Evolutionary conservation across 176 grass and related monocot species (phyloP), one percentile per base, ranked within the genome.

Genomic region (Oryza meyeriana): DNA sequence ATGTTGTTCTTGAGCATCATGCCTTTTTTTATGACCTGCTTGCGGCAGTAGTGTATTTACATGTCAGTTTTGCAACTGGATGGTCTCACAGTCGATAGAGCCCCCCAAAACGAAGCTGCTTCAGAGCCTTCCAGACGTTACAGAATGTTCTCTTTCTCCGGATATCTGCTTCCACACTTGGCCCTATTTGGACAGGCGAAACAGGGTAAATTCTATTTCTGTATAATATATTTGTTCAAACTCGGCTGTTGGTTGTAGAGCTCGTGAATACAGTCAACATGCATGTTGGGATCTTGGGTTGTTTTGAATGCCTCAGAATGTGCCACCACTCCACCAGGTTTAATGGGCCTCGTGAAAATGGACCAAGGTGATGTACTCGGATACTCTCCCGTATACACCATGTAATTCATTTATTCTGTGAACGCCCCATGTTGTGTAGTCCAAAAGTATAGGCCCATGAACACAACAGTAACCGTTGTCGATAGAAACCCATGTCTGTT

Each of bases 241-340:
- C 44, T 89, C 26, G 61, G 48, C 45, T 74, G 69, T 83, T 86
- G 75, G 4, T 59, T 83, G 68, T 90, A 90, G 79, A 74, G 61
- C 48, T 74, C 61, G 79, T 89, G 82, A 81, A 81, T 77, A 81
- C 59, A 82, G 64, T 75, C 34, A 55, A 61, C 61, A 74, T 83
- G 66, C 66, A 78, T 72, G 39, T 61, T 62, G 48, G 62, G 68
- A 24, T 42, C 31, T 61, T 62, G 48, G 62, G 68, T 18, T 42
- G 36, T 86, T 86, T 86, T 83, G 61, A 81, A 69, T 79, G 66
- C 32, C 32, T 18, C 40, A 29, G 66, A 36, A 3, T 73, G 78
- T 82, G 57, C 11, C 59, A 76, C 41, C 55, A 66, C 77, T 58
- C 8, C 59, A 76, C 41, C 55, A 59, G 47, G 45, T 77, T 28